Conservation (phyloP, 495 filamentous ascomycete genomes). For the Tuber aestivum region DNA sequence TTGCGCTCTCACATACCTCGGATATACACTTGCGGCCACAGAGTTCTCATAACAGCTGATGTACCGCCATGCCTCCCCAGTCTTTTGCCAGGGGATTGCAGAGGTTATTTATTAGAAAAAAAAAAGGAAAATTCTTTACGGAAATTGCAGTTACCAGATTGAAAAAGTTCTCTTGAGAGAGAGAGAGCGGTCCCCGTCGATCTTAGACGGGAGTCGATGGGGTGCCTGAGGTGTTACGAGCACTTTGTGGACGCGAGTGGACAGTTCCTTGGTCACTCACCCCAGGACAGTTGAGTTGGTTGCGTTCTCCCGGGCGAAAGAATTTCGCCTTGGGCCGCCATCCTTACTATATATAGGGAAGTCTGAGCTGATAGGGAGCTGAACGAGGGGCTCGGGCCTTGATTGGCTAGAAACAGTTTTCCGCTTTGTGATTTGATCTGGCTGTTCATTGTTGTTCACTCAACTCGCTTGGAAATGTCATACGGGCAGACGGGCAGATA, state of each 20-base stretch:
- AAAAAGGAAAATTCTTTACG: no score
- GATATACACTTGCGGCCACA: no score
- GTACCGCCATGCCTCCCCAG: no score
- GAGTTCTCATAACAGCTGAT: no score
- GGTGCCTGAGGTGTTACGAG: no score
- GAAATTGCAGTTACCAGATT: no score
- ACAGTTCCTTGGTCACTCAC: background rate
- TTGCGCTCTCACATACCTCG: background rate
- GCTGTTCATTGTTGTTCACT: background rate
- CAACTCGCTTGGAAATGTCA: background rate
- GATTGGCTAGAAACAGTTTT: background rate
- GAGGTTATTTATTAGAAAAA: no score
- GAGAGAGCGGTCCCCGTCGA: no score
- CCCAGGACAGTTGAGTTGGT: background rate
- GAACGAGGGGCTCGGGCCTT: background rate
- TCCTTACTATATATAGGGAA: background rate
- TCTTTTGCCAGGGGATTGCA: no score
- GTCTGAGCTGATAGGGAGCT: background rate
- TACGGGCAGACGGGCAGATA: background rate
- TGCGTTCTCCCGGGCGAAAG: background rate
- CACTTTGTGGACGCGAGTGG: no score
- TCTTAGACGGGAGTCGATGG: no score
- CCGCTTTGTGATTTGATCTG: background rate
- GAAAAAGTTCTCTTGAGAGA: no score
- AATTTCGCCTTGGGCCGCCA: background rate